Conservation (phyloP, 345 rosid genomes). For the Sonneratia caseolaris region DNA sequence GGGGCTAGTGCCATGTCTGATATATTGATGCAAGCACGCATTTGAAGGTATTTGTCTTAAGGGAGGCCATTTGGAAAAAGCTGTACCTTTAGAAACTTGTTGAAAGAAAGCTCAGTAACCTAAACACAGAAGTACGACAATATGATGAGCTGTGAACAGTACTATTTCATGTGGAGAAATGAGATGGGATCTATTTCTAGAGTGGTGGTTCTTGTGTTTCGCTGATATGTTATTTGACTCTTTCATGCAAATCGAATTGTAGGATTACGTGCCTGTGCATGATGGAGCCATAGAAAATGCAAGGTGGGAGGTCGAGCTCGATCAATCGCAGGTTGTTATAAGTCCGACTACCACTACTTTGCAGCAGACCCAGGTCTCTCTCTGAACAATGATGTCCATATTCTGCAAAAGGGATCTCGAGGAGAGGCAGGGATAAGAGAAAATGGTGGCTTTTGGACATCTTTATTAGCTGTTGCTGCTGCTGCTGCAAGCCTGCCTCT, state of each 20-base stretch:
- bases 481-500: not conserved
- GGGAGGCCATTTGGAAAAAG: not conserved
- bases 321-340: conserved; percentile 33
- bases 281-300: conserved; percentile 38
- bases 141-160: not conserved
- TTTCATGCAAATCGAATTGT: not conserved
- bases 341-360: conserved; percentile 31
- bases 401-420: not conserved
- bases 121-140: not conserved
- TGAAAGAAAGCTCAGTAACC: not conserved
- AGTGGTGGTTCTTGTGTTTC: not conserved
- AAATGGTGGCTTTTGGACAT: not conserved
- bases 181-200: not conserved
- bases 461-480: not conserved
- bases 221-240: not conserved
- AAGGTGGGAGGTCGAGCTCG: conserved; percentile 40
- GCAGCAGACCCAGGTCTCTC: conserved; percentile 43
- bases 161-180: not conserved
- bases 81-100: not conserved
- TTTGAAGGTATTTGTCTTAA: not conserved
- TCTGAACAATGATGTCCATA: not conserved
- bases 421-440: not conserved
- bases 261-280: conserved; percentile 58
- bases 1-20: not conserved
- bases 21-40: not conserved